These are phyloP conservation scores for Solanum lignicaule DNA, from an alignment of 257 asterid genomes.

Conservation along the genomic window DNA sequence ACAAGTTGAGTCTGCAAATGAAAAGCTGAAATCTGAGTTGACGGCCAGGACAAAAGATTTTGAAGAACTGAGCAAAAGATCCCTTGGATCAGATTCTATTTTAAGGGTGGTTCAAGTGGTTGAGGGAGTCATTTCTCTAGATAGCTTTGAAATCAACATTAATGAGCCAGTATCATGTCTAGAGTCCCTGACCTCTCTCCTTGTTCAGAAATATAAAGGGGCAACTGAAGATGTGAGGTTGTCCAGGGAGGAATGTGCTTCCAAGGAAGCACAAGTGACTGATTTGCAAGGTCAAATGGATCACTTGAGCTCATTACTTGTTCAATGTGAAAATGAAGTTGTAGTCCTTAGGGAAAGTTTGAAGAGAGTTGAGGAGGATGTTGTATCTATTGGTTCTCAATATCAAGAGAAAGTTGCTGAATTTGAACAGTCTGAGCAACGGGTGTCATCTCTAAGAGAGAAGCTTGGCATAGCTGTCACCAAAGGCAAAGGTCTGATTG, in stretches of 20 bases:
- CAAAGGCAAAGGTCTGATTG: constrained; percentile 90
- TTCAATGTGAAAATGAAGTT: constrained; percentile 61
- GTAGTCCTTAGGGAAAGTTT: constrained; percentile 48
- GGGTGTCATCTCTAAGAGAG: constrained; percentile 85
- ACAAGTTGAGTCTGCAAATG: constrained; percentile 43
- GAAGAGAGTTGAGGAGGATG: constrained; percentile 45
- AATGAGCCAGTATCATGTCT: constrained; percentile 42
- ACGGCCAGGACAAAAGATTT: constrained; percentile 33
- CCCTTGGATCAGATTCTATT: constrained; percentile 37
- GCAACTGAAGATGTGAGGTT: constrained; percentile 37
- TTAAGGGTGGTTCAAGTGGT: constrained; percentile 46
- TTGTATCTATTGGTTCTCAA: constrained; percentile 34
- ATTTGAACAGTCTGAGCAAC: constrained; percentile 86
- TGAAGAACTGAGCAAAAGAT: constrained; percentile 39
- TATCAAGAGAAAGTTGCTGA: constrained; percentile 58
- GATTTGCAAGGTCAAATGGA: constrained; percentile 50
- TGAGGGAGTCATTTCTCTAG: constrained; percentile 46
- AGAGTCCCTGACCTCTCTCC: constrained; percentile 47
- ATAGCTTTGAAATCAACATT: constrained; percentile 19
- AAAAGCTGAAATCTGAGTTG: constrained; percentile 48
- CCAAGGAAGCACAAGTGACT: constrained; percentile 43
- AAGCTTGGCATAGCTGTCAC: constrained; percentile 93
- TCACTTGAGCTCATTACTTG: constrained; percentile 31
- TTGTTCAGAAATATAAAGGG: constrained; percentile 53
- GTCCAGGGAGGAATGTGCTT: constrained; percentile 15